Evolutionary conservation across 768 basidiomycete genomes (phyloP), one percentile per base, ranked within the genome.

Genomic region (Mycena rosella): DNA sequence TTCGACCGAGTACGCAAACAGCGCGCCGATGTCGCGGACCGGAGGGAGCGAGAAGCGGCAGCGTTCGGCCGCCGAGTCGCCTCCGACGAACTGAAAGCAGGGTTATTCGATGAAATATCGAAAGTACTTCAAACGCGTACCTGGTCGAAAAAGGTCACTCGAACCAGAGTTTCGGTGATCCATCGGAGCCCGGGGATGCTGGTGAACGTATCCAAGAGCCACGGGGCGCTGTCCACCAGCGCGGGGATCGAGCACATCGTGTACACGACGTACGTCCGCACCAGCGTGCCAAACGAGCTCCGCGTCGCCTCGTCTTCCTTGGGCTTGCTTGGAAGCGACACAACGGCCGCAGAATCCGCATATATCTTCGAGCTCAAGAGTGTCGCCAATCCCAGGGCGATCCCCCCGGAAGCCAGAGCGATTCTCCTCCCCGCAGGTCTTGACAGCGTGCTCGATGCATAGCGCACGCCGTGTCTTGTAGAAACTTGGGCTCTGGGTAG

Each of bases 1-100:
- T 78, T 96, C 95, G 29, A 95, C 94, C 55, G 90, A 92, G 79
- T 98, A 97, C 24, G 86, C 90, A 69, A 98, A 88, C 15, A 98
- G 79, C 11, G 86, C 83, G 3, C 94, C 96, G 67, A 90, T 92
- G 73, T 93, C 91, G 86, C 85, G 13, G 78, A 77, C 20, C 95
- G 87, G 27, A 96, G 82, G 15, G 78, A 74, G 44, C 83, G 80
- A 98, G 85, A 0, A 93, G 75, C 1, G 93, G 90, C 6, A 93
- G 70, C 9, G 91, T 87, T 86, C 89, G 40, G 86, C 84, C 0
- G 91, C 92, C 0, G 91, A 91, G 65, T 96, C 95, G 4, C 93
- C 96, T 0, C 96, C 95, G 1, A 96, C 96, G 71, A 97, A 98
- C 91, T 95, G 58, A 14, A 17, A 52, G 24, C 15, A 29, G 53